Conservation (phyloP, 163 green algal genomes). For the Scenedesmus sp. region DNA sequence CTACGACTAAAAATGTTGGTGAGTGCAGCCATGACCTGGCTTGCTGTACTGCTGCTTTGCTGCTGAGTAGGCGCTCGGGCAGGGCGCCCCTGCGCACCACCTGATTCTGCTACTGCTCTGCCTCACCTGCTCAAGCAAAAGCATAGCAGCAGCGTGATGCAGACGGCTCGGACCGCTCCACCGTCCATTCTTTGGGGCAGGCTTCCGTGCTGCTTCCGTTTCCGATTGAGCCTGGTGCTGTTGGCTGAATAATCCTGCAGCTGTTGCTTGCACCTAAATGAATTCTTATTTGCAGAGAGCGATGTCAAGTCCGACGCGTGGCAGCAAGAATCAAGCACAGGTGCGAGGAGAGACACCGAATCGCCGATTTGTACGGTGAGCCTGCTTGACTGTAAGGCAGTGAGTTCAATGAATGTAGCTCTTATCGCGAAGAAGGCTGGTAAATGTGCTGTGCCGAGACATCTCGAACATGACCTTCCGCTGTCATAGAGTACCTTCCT, state of each 20-base stretch:
- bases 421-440: too few relatives aligned
- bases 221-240: not conserved
- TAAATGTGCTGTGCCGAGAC: not conserved
- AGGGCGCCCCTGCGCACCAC: not conserved
- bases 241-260: not conserved
- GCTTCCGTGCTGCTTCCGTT: slow-evolving; percentile 1
- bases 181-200: not conserved
- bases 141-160: not conserved
- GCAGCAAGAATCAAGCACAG: too few relatives aligned
- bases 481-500: not conserved
- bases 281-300: too few relatives aligned
- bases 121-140: not conserved
- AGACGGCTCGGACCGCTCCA: not conserved
- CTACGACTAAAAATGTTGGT: not conserved
- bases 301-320: too few relatives aligned
- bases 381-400: too few relatives aligned
- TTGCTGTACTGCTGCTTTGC: not conserved
- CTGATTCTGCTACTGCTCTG: not conserved
- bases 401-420: too few relatives aligned
- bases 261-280: not conserved
- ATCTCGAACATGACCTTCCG: not conserved
- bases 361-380: too few relatives aligned
- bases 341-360: too few relatives aligned
- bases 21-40: not conserved
- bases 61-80: not conserved